Base-by-base conservation (phyloP, 176 grass and related monocot genomes). In the Phoenix dactylifera region DNA sequence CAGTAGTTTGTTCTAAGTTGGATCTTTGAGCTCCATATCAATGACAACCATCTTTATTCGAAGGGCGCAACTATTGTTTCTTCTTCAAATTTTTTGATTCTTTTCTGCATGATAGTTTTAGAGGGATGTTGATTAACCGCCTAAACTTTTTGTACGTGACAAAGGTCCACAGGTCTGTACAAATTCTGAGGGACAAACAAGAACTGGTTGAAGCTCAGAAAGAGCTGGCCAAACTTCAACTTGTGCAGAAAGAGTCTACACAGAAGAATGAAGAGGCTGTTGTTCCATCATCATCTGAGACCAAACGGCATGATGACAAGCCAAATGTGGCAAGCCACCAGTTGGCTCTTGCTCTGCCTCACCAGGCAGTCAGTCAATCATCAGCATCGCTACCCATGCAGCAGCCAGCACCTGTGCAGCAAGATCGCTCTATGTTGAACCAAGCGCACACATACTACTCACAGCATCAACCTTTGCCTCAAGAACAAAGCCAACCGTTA, bases 131-230 rank as follows among this genome's bases (percentile, higher is more conserved):
- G 2, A 14, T 12, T 44, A 44, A 44, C 35, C 10, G 10, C 2
- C 35, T 44, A 44, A 44, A 14, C 10, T 3, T 44, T 44, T 14
- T 12, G 7, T 44, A 6, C 35, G 14, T 44, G 35, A 44, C 10
- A 14, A 14, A 98, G 88, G 79, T 98, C 62, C 85, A 86, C 64
- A 86, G 84, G 74, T 87, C 73, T 51, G 76, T 98, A 51, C 85
- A 89, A 49, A 74, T 89, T 15, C 52, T 99, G 58, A 84, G 89
- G 74, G 85, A 99, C 55, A 89, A 83, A 59, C 94, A 99, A 60
- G 94, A 93, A 29, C 67, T 89, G 50, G 73, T 76, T 67, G 88
- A 93, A 58, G 22, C 85, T 50, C 88, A 86, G 57, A 93, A 79
- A 56, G 88, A 89, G 71, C 74, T 99, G 60, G 64, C 50, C 19